Evolutionary conservation across 2,329 filamentous ascomycete species (phyloP).

Genomic region (Stagonosporopsis rhizophila): DNA sequence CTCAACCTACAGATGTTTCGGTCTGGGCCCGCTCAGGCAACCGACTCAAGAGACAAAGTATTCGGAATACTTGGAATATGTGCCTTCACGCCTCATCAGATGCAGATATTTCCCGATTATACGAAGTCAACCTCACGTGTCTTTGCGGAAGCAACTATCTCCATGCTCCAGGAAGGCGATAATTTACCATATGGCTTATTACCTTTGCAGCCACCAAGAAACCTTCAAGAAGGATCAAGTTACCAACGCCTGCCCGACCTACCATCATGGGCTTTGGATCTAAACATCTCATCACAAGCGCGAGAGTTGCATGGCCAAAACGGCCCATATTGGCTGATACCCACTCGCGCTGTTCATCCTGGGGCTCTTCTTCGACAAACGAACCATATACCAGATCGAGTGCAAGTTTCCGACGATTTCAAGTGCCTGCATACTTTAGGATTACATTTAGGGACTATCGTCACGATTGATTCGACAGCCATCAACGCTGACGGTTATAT

Average conservation of each 20-base stretch:
- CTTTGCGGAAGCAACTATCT: constrained; percentile 13
- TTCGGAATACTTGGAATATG: constrained; percentile 24
- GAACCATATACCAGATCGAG: not conserved
- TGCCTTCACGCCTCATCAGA: not conserved
- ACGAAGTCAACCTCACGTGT: constrained; percentile 8
- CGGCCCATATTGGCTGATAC: not conserved
- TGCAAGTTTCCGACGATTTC: not conserved
- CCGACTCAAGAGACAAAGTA: constrained; percentile 23
- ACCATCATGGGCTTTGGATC: constrained; percentile 7
- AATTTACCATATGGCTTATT: not conserved
- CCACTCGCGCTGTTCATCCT: not conserved
- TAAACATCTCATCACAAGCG: not conserved
- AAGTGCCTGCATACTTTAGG: not conserved
- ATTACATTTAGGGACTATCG: constrained; percentile 1
- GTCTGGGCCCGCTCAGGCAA: constrained; percentile 6
- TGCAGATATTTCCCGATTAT: constrained; percentile 15
- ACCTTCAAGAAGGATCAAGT: not conserved
- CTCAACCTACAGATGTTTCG: not conserved
- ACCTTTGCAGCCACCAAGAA: not conserved
- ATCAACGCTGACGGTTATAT: not conserved
- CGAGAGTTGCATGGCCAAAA: not conserved
- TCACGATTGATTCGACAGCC: not conserved
- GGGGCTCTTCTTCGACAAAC: not conserved
- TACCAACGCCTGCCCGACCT: not conserved
- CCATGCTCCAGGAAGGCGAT: constrained; percentile 3